A percentile compares a stretch with the other conserved stretches of the same genome.
Evolutionary conservation across 192 early-diverging fungal genomes (phyloP).

Genomic region (Umbelopsis vinacea): DNA sequence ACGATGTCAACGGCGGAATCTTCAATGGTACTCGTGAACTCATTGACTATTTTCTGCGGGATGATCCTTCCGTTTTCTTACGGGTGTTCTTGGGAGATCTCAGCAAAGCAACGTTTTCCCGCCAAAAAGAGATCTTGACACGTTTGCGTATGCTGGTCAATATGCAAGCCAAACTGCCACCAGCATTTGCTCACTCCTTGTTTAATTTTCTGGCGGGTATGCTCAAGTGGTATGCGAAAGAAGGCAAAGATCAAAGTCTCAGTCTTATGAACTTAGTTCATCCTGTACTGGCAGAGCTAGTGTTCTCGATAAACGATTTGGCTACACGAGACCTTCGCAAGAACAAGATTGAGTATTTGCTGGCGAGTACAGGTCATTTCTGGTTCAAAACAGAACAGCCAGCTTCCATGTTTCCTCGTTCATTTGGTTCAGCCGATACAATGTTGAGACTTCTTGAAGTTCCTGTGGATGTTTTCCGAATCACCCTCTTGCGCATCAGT

Average conservation of each 20-base stretch:
- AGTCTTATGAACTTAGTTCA: conserved; percentile 46
- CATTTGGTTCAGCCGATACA: conserved; percentile 27
- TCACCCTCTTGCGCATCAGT: conserved; percentile 53
- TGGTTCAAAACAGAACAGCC: conserved; percentile 58
- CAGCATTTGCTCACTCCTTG: conserved; percentile 51
- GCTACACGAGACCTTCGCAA: conserved; percentile 57
- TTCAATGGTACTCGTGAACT: conserved; percentile 46
- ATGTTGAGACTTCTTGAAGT: conserved; percentile 45
- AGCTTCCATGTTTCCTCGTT: conserved; percentile 51
- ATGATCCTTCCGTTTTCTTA: conserved; percentile 58
- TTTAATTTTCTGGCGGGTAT: conserved; percentile 62
- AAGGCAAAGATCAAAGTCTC: conserved; percentile 44
- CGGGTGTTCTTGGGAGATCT: conserved; percentile 57
- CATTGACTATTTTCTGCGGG: conserved; percentile 54
- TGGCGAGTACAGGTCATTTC: conserved; percentile 53
- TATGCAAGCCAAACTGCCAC: conserved; percentile 52
- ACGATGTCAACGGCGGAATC: conserved; percentile 53
- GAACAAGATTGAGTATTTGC: conserved; percentile 60
- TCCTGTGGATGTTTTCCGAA: conserved; percentile 48
- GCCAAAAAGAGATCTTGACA: conserved; percentile 44
- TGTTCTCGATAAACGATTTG: conserved; percentile 55
- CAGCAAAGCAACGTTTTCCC: conserved; percentile 42
- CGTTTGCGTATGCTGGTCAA: conserved; percentile 50
- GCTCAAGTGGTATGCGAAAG: conserved; percentile 58
- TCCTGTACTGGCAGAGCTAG: conserved; percentile 54